Base-by-base conservation (phyloP, 2,329 filamentous ascomycete species). In the Colletotrichum sp. region DNA sequence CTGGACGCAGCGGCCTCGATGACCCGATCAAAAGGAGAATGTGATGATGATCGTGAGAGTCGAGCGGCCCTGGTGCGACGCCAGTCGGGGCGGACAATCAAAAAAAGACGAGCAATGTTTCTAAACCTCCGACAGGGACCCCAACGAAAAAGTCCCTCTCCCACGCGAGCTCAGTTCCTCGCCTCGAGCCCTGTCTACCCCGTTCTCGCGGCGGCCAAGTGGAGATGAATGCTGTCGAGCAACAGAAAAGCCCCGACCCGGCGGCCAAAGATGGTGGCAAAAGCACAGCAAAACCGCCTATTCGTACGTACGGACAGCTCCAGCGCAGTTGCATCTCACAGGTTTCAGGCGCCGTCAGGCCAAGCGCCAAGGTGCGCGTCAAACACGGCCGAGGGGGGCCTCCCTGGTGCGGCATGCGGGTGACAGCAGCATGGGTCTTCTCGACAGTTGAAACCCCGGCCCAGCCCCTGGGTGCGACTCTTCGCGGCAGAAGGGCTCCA, bases 361-460 rank as follows among this genome's bases (percentile, higher is more conserved):
- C 64, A 76, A 72, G 73, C 21, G 73, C 73, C 73, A 76, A 76
- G 73, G 36, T 21, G 44, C 34, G 64, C 70, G 64, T 76, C 73
- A 76, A 76, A 76, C 73, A 65, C 63, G 39, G 32, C n/a, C 69
- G 69, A 75, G 63, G 62, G 72, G 32, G 44, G 44, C 44, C 44
- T 34, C 24, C 52, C 36, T 75, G 62, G 62, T 62, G 72, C 52
- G 68, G 72, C 71, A 72, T 57, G 24, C 49, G 30, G 32, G 67
- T 74, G 59, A 65, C 71, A 71, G 71, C 71, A 34, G 67, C 68
- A 69, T 55, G 72, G 62, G n/a, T 36, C 55, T 5, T 21, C 6
- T 49, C 16, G 60, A 34, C 36, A 57, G 28, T 67, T 76, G 73
- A 73, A 76, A 65, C 64, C 64, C 62, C 30, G 1, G 39, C 63